These are phyloP conservation scores for Fagopyrum esculentum DNA, from an alignment of 148 eudicot genomes.

Conservation along the genomic window DNA sequence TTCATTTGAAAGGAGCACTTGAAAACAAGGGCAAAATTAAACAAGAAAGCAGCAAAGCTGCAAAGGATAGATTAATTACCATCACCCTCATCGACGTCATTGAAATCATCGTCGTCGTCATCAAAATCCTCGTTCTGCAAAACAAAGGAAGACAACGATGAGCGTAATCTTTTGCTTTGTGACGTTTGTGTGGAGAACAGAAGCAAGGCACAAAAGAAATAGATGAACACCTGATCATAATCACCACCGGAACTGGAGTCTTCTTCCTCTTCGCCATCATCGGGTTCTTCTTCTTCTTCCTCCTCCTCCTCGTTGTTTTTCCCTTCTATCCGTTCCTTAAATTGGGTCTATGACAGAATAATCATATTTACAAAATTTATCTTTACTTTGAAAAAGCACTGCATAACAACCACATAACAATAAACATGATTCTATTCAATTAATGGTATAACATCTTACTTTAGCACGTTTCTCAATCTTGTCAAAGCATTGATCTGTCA, in stretches of 20 bases:
- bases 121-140: conserved; percentile 18
- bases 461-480: neutral
- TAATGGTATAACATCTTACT: conserved; percentile 1
- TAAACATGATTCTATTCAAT: neutral
- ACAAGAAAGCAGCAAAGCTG: neutral
- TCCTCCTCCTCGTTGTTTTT: neutral
- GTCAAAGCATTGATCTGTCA: neutral
- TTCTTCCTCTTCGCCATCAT: neutral
- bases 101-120: conserved; percentile 17
- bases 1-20: neutral
- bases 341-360: neutral
- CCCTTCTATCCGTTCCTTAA: neutral
- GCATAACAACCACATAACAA: neutral
- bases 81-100: conserved; percentile 13
- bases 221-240: conserved; percentile 10
- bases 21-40: neutral
- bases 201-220: neutral
- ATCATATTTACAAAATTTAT: neutral
- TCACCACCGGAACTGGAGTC: conserved; percentile 6
- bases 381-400: neutral
- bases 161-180: neutral
- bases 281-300: neutral
- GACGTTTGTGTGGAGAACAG: neutral
- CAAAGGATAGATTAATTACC: neutral
- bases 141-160: neutral